phyloP scores from a whole-genome alignment of 2,329 filamentous ascomycete genomes.

The Alternaria gaisen region DNA sequence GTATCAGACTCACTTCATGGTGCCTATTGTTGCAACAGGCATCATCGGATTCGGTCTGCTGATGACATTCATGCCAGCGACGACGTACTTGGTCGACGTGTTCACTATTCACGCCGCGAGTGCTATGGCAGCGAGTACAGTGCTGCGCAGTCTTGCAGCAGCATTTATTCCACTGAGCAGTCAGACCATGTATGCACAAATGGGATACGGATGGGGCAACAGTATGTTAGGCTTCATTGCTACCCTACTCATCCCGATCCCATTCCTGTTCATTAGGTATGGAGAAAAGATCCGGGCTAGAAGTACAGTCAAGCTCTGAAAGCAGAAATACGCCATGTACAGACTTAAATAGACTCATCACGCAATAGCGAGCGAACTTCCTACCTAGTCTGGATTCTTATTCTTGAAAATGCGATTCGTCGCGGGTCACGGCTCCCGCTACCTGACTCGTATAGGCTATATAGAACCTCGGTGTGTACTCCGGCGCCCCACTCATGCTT shows the following conservation, averaged over 20 bases:
- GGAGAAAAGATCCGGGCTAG: slow-evolving; percentile 42
- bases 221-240: slow-evolving; percentile 49
- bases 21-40: slow-evolving; percentile 46
- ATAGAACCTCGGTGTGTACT: slow-evolving; percentile 13
- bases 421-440: neutral
- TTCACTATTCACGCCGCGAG: slow-evolving; percentile 54
- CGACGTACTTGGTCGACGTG: slow-evolving; percentile 54
- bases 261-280: slow-evolving; percentile 49
- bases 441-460: slow-evolving; percentile 18
- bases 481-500: neutral
- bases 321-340: neutral
- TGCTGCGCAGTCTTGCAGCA: slow-evolving; percentile 50
- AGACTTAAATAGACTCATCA: neutral
- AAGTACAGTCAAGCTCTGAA: slow-evolving; percentile 41
- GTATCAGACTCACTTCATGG: slow-evolving; percentile 47
- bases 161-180: slow-evolving; percentile 53
- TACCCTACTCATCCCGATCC: slow-evolving; percentile 43
- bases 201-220: slow-evolving; percentile 55
- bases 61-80: slow-evolving; percentile 51
- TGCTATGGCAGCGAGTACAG: slow-evolving; percentile 54
- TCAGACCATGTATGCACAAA: slow-evolving; percentile 49
- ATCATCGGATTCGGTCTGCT: slow-evolving; percentile 49
- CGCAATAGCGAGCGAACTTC: neutral
- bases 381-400: neutral
- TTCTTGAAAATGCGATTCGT: neutral